phyloP scores from a whole-genome alignment of 2,329 filamentous ascomycete genomes.

The Bretziella fagacearum region DNA sequence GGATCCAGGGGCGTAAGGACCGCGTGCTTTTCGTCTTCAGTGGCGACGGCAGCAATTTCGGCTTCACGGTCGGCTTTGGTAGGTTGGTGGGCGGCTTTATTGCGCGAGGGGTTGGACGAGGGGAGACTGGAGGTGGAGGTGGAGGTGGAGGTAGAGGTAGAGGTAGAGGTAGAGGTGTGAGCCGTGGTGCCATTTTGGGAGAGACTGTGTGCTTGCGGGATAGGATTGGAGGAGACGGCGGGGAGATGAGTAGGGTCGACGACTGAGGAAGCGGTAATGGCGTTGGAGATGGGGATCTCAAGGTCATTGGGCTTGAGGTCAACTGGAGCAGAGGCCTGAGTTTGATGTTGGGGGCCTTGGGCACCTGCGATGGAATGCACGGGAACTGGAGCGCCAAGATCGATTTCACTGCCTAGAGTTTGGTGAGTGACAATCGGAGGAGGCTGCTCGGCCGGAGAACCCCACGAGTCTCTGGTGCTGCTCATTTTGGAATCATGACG shows the following conservation, averaged over 20 bases:
- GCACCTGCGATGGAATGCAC: background rate
- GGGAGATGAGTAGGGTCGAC: constrained; percentile 5
- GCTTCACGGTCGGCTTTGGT: constrained; percentile 44
- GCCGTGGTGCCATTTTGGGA: background rate
- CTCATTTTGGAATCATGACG: constrained; percentile 12
- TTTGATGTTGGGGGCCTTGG: background rate
- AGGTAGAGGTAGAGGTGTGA: background rate
- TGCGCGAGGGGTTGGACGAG: background rate
- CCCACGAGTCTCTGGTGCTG: background rate
- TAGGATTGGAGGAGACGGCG: background rate
- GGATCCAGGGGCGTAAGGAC: constrained; percentile 84
- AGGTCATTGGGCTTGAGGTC: background rate
- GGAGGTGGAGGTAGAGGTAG: background rate
- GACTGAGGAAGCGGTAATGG: constrained; percentile 10
- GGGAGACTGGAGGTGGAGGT: background rate
- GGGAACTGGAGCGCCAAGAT: background rate
- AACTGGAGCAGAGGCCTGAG: background rate
- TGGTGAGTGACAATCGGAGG: background rate
- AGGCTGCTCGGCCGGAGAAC: background rate
- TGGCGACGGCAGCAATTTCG: constrained; percentile 21
- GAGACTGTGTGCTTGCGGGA: background rate
- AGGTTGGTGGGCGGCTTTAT: background rate
- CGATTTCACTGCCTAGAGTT: background rate
- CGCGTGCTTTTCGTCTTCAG: constrained; percentile 58
- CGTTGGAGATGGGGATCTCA: constrained; percentile 6